A percentile compares a stretch with the other conserved stretches of the same genome.
Conservation (phyloP, 345 rosid genomes). For the Citrus inodora region DNA sequence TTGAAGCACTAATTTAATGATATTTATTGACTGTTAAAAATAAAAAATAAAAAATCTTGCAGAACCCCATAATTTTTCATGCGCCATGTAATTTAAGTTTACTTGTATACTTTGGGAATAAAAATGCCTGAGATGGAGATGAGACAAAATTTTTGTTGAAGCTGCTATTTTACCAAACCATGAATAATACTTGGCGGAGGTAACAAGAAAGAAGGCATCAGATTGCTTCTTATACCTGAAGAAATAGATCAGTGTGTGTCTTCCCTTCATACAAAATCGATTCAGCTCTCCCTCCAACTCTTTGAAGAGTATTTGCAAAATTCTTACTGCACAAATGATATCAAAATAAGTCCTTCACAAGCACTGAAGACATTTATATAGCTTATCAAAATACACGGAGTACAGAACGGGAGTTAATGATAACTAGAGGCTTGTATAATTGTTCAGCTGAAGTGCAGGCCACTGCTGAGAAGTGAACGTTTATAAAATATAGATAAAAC, state of each 20-base stretch:
- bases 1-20: not conserved
- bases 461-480: not conserved
- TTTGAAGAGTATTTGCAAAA: constrained; percentile 70
- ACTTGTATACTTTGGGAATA: not conserved
- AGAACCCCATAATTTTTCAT: not conserved
- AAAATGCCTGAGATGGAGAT: not conserved
- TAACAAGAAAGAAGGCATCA: not conserved
- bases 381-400: not conserved
- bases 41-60: not conserved
- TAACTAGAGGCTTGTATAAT: not conserved
- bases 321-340: constrained; percentile 48
- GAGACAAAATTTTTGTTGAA: not conserved
- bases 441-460: not conserved
- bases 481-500: not conserved
- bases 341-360: not conserved
- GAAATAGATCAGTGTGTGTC: constrained; percentile 94
- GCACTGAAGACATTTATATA: not conserved
- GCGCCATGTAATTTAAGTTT: too few relatives aligned
- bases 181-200: not conserved
- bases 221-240: constrained; percentile 56
- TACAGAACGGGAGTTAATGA: not conserved
- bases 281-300: constrained; percentile 73
- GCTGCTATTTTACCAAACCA: too few relatives aligned
- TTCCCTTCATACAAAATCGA: constrained; percentile 76
- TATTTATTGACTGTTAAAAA: too few relatives aligned